These are phyloP conservation scores for Talaromyces islandicus DNA, from an alignment of 2,329 filamentous ascomycete genomes.

Conservation along the genomic window DNA sequence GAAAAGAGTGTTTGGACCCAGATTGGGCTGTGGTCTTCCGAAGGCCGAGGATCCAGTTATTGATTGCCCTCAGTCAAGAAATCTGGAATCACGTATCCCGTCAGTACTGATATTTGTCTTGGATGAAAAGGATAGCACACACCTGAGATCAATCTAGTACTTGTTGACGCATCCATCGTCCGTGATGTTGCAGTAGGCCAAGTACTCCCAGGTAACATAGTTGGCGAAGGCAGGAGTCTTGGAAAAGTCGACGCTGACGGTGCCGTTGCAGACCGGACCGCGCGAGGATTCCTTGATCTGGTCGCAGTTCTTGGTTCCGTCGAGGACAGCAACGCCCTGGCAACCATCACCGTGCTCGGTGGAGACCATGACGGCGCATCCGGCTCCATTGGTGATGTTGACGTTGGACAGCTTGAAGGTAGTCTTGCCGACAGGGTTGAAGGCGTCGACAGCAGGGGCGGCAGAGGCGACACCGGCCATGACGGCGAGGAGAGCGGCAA, in stretches of 20 bases:
- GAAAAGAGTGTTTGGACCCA: neutral
- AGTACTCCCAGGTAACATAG: neutral
- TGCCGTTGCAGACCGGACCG: neutral
- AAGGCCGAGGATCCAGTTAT: neutral
- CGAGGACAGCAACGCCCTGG: neutral
- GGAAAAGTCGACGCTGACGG: neutral
- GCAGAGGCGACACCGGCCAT: neutral
- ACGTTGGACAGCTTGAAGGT: neutral
- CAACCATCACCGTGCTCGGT: neutral
- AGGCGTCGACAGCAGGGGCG: neutral
- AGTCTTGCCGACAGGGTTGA: neutral
- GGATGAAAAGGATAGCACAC: neutral
- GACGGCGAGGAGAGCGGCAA: neutral
- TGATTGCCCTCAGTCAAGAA: neutral
- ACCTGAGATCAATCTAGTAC: neutral
- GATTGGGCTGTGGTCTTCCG: neutral
- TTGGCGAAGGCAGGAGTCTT: neutral
- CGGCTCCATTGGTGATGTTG: neutral
- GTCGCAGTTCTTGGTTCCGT: neutral
- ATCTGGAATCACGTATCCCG: neutral
- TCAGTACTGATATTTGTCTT: neutral
- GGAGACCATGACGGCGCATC: neutral
- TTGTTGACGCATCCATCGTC: neutral
- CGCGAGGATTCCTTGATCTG: neutral
- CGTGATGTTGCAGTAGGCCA: neutral